A percentile compares a stretch with the other conserved stretches of the same genome.
phyloP scores from a whole-genome alignment of 805 yeast genomes.

The Kodamaea sagamina region DNA sequence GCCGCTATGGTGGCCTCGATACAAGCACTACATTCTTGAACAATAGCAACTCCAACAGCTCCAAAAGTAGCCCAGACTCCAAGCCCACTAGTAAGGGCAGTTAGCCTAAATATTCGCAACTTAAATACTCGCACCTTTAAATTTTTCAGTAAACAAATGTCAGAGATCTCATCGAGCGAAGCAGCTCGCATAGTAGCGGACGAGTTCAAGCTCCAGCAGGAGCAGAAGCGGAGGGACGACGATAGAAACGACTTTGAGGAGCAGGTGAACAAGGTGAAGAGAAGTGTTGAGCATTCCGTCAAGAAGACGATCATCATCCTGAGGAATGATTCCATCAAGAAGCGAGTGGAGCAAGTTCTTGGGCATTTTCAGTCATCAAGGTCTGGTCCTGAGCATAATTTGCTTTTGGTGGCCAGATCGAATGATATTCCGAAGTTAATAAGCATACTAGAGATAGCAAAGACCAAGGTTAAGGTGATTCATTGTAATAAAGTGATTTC shows the following conservation, averaged over 20 bases:
- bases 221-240: neutral
- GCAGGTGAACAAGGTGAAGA: neutral
- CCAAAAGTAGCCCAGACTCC: conserved; percentile 10
- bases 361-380: conserved; percentile 3
- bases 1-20: conserved; percentile 19
- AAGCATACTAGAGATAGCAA: conserved; percentile 23
- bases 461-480: conserved; percentile 14
- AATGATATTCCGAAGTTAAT: conserved; percentile 21
- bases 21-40: conserved; percentile 13
- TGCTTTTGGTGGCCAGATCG: conserved; percentile 23
- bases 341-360: conserved; percentile 16
- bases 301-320: conserved; percentile 15
- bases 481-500: conserved; percentile 22
- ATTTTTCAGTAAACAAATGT: conserved; percentile 6
- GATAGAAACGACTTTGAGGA: conserved; percentile 3
- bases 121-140: neutral
- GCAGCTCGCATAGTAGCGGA: conserved; percentile 7
- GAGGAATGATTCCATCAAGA: conserved; percentile 20
- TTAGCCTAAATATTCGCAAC: conserved; percentile 3
- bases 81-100: conserved; percentile 2
- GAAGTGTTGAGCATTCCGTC: conserved; percentile 1
- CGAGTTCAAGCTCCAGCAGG: conserved; percentile 3
- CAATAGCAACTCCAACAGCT: conserved; percentile 12
- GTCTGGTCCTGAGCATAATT: conserved; percentile 9
- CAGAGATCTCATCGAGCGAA: conserved; percentile 10